Evolutionary conservation across 1,284 basidiomycete genomes (phyloP).

Genomic region (Microbotryum lychnidis-dioicae): DNA sequence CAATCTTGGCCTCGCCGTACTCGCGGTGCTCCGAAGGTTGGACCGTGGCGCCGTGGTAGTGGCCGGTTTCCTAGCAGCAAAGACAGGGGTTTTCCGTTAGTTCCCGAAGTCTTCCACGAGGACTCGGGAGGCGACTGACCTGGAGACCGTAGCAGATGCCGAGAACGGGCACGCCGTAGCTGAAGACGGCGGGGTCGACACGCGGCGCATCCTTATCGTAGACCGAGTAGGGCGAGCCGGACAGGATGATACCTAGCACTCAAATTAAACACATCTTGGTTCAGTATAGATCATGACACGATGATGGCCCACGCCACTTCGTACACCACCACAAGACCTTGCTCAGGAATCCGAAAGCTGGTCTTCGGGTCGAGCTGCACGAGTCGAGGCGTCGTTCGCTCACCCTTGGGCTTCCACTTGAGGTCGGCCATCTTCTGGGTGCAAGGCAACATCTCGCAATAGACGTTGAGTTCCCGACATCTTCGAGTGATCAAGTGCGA

Average conservation of each 20-base stretch:
- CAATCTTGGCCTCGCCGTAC: conserved; percentile 83
- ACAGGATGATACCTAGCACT: conserved; percentile 82
- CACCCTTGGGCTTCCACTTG: conserved; percentile 90
- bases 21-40: conserved; percentile 85
- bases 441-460: conserved; percentile 96
- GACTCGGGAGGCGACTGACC: conserved; percentile 44
- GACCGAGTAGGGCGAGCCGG: conserved; percentile 96
- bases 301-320: background rate
- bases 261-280: background rate
- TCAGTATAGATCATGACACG: background rate
- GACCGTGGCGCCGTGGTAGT: conserved; percentile 78
- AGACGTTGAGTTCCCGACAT: conserved; percentile 96
- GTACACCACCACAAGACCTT: background rate
- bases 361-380: background rate
- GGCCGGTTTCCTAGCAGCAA: conserved; percentile 71
- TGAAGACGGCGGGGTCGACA: conserved; percentile 89
- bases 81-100: background rate
- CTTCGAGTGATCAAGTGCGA: conserved; percentile 96
- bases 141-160: conserved; percentile 99
- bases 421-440: conserved; percentile 86
- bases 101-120: too few species aligned
- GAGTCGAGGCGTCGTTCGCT: background rate
- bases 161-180: conserved; percentile 77
- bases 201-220: conserved; percentile 89
- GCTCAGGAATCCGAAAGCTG: background rate